A percentile compares a stretch with the other conserved stretches of the same genome.
Evolutionary conservation across 2,329 filamentous ascomycete genomes (phyloP).

Genomic region (Stenocarpella maydis): DNA sequence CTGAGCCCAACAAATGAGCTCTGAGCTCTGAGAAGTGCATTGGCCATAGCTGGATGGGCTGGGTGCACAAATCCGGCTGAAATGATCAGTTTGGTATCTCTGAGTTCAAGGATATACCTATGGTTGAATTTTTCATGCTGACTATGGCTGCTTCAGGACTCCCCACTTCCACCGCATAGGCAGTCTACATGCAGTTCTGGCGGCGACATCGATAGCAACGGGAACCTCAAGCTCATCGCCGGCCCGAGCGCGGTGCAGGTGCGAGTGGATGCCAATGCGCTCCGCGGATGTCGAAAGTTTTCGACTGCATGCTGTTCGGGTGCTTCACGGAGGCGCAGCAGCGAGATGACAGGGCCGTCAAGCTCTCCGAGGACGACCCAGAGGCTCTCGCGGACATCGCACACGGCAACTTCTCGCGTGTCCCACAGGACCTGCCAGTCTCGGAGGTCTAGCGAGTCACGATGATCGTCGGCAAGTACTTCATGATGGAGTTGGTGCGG

Average conservation of each 20-base stretch:
- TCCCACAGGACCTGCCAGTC: not conserved
- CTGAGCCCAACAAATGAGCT: too few relatives aligned
- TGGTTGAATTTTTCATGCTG: not conserved
- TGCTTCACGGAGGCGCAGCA: not conserved
- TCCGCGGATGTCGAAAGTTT: not conserved
- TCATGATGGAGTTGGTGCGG: not conserved
- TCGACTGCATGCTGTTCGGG: constrained; percentile 12
- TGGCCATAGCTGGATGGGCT: too few relatives aligned
- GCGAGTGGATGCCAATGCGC: not conserved
- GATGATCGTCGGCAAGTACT: not conserved
- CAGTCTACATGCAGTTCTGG: too few relatives aligned
- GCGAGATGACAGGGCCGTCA: not conserved
- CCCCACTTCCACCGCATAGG: too few relatives aligned
- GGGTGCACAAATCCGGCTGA: too few relatives aligned
- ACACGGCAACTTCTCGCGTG: not conserved
- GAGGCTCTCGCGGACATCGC: not conserved
- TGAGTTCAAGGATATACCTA: too few relatives aligned
- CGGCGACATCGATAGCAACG: constrained; percentile 5
- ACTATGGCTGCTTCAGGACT: not conserved
- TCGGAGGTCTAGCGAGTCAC: not conserved
- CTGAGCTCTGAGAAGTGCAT: too few relatives aligned
- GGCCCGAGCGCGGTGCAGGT: not conserved
- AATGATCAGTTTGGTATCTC: too few relatives aligned
- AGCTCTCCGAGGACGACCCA: constrained; percentile 20
- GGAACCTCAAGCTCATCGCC: constrained; percentile 17